Evolutionary conservation across 129 eudicot genomes (phyloP).

Genomic region (Lonicera japonica): DNA sequence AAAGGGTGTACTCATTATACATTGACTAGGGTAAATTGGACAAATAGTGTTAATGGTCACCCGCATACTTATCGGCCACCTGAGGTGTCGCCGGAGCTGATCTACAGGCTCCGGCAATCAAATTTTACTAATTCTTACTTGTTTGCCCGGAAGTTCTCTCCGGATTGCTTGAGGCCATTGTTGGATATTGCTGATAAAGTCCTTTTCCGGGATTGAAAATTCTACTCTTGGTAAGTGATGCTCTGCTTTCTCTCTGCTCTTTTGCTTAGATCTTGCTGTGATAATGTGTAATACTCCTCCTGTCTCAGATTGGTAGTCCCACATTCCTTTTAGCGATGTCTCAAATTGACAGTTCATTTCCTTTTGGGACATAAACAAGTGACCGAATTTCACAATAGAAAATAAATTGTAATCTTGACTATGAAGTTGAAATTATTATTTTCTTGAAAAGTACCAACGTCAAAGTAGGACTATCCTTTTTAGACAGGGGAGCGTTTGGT

Average conservation of each 20-base stretch:
- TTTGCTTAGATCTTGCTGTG: too few relatives aligned
- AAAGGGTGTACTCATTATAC: slow-evolving; percentile 60
- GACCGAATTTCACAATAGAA: too few relatives aligned
- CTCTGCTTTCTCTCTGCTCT: not conserved
- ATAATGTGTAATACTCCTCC: not conserved
- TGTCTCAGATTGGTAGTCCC: too few relatives aligned
- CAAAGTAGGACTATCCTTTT: too few relatives aligned
- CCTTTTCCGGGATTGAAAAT: slow-evolving; percentile 64
- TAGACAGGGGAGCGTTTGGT: too few relatives aligned
- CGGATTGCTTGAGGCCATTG: slow-evolving; percentile 71
- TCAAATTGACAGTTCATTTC: too few relatives aligned
- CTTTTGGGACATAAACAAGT: too few relatives aligned
- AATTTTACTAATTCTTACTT: slow-evolving; percentile 52
- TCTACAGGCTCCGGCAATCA: slow-evolving; percentile 51
- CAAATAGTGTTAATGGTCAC: slow-evolving; percentile 69
- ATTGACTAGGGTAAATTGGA: slow-evolving; percentile 90
- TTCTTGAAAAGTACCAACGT: too few relatives aligned
- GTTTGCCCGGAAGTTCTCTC: slow-evolving; percentile 89
- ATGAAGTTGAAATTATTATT: too few relatives aligned
- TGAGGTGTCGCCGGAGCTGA: slow-evolving; percentile 60
- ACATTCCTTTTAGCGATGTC: too few relatives aligned
- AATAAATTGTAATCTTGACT: too few relatives aligned
- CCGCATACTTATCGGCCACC: slow-evolving; percentile 65
- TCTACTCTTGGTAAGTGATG: slow-evolving; percentile 21
- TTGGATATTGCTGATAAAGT: slow-evolving; percentile 60